Evolutionary conservation across 225 moss, liverwort and hornwort genomes (phyloP).

Genomic region (Pseudisothecium myosuroides): DNA sequence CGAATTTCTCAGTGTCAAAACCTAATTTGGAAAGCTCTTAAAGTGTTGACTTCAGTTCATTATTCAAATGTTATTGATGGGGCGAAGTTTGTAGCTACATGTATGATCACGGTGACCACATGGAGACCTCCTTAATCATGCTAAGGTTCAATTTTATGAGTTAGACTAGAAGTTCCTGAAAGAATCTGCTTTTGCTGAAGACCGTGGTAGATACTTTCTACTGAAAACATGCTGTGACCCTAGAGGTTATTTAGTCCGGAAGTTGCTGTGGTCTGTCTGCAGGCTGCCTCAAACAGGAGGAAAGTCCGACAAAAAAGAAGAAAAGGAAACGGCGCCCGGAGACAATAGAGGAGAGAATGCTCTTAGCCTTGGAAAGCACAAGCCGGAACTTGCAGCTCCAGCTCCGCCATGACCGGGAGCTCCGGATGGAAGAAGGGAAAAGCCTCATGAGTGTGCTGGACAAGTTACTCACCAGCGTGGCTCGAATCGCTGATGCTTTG

Average conservation of each 20-base stretch:
- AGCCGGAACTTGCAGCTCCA: slow-evolving; percentile 40
- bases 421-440: slow-evolving; percentile 48
- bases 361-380: slow-evolving; percentile 31
- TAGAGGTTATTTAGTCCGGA: not conserved
- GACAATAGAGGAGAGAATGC: slow-evolving; percentile 34
- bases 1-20: not conserved
- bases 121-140: not conserved
- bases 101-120: not conserved
- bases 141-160: not conserved
- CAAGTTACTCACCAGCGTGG: slow-evolving; percentile 32
- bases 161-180: not conserved
- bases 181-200: not conserved
- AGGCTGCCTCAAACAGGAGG: slow-evolving; percentile 36
- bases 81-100: not conserved
- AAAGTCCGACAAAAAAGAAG: slow-evolving; percentile 24
- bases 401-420: slow-evolving; percentile 47
- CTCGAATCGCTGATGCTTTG: slow-evolving; percentile 46
- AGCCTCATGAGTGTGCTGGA: slow-evolving; percentile 34
- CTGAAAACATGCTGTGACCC: not conserved
- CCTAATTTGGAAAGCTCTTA: not conserved
- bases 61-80: not conserved
- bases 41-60: not conserved
- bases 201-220: not conserved
- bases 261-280: not conserved
- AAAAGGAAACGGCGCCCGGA: slow-evolving; percentile 41